Evolutionary conservation across 768 basidiomycete genomes (phyloP).

Genomic region (Paxillus ammoniavirescens): DNA sequence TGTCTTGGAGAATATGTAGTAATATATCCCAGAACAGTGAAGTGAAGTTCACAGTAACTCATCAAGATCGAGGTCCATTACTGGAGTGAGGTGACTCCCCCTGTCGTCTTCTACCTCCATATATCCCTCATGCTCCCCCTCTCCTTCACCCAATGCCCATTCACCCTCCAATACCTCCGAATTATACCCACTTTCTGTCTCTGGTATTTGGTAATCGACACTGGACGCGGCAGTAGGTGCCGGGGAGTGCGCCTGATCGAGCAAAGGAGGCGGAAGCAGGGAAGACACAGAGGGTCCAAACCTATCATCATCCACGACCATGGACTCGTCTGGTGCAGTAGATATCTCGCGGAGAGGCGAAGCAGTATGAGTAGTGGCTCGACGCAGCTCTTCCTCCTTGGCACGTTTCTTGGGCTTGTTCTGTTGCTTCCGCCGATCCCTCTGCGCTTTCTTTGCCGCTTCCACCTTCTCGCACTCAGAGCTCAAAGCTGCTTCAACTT

Average conservation of each 20-base stretch:
- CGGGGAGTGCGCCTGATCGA: slow-evolving; percentile 44
- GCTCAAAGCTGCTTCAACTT: slow-evolving; percentile 39
- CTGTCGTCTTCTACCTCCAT: slow-evolving; percentile 20
- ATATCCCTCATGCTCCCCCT: slow-evolving; percentile 26
- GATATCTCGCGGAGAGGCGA: slow-evolving; percentile 28
- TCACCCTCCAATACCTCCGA: slow-evolving; percentile 42
- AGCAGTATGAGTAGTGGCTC: slow-evolving; percentile 21
- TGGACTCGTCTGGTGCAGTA: slow-evolving; percentile 29
- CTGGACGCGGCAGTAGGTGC: slow-evolving; percentile 52
- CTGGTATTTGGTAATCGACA: slow-evolving; percentile 40
- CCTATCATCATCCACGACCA: slow-evolving; percentile 24
- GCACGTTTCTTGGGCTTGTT: slow-evolving; percentile 51
- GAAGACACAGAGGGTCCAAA: slow-evolving; percentile 26
- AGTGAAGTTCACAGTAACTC: slow-evolving; percentile 20
- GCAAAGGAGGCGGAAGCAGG: slow-evolving; percentile 21
- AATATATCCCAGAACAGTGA: not conserved
- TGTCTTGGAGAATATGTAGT: not conserved
- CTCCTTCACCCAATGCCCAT: slow-evolving; percentile 19
- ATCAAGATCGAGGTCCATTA: slow-evolving; percentile 28
- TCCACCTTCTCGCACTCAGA: slow-evolving; percentile 46
- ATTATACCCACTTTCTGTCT: slow-evolving; percentile 55
- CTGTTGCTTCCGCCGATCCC: slow-evolving; percentile 49
- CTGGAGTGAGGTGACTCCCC: slow-evolving; percentile 21
- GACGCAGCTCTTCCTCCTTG: slow-evolving; percentile 34
- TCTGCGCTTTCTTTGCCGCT: slow-evolving; percentile 37